Evolutionary conservation across 2,329 filamentous ascomycete species (phyloP), one percentile per base, ranked within the genome.

Genomic region (Neopestalotiopsis sp.): DNA sequence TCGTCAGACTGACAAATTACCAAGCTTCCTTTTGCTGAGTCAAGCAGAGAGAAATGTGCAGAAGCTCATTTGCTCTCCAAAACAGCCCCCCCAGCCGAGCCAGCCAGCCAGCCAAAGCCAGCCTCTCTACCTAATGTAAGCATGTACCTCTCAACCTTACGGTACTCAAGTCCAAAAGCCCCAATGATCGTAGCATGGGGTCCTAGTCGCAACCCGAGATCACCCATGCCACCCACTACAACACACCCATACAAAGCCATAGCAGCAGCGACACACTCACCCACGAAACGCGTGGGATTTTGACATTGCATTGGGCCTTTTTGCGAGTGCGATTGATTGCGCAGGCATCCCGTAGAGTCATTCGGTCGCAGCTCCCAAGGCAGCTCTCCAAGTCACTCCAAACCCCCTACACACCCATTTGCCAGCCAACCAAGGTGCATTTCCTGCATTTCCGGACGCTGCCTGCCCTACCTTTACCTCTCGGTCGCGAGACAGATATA

Each of bases 111-210:
- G 4, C 17, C 17, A 20, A 9, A 20, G n/a, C n/a, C 45, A n/a
- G 20, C 17, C 24, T n/a, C 45, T 20, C 14, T 53, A 53, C 45
- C 45, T 20, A 53, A 53, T 17, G 45, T 20, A 53, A n/a, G 45
- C 14, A 53, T n/a, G 45, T n/a, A 53, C 17, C 34, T 38, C 6
- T 10, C 34, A 38, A 38, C 34, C 34, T 38, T 38, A 10, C 34
- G 6, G 34, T 38, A 38, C 34, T 5, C 34, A 24, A 53, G 9
- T 53, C 45, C 45, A 53, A 53, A 49, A 24, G 45, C 6, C 10
- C 45, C 45, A 53, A 53, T 53, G 45, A 53, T 53, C 45, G 45
- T 53, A 53, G 45, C 45, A 53, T 53, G 45, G 45, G 45, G 45
- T 53, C 45, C 45, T 20, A n/a, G 45, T 53, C 45, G 17, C 45